phyloP scores from a whole-genome alignment of 768 basidiomycete species.

The Chalciporus chontae region DNA sequence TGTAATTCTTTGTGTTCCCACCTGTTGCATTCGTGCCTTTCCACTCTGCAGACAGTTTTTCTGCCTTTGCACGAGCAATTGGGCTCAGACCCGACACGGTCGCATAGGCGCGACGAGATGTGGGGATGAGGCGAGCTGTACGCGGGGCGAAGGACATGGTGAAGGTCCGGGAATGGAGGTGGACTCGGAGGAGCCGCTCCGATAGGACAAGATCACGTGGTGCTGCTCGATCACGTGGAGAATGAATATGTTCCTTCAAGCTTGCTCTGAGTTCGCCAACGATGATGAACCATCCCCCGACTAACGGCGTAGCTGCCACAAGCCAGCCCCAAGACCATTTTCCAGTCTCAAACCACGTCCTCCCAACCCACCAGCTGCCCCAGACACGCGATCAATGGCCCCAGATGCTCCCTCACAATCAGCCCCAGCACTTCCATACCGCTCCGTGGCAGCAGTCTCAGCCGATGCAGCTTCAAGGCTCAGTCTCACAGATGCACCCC shows the following conservation, averaged over 20 bases:
- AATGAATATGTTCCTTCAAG: neutral
- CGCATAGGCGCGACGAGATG: slow-evolving; percentile 37
- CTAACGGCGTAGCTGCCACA: slow-evolving; percentile 12
- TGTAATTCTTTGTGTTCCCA: slow-evolving; percentile 88
- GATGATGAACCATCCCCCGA: slow-evolving; percentile 18
- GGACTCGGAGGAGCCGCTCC: slow-evolving; percentile 9
- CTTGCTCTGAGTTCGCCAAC: neutral
- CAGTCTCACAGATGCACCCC: slow-evolving; percentile 16
- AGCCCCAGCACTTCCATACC: slow-evolving; percentile 27
- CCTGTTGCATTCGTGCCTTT: slow-evolving; percentile 84
- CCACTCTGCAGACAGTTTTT: slow-evolving; percentile 73
- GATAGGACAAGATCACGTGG: slow-evolving; percentile 15
- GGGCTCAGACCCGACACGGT: slow-evolving; percentile 51
- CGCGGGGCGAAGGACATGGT: slow-evolving; percentile 24
- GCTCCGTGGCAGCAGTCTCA: slow-evolving; percentile 33
- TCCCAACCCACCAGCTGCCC: slow-evolving; percentile 19
- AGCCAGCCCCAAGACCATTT: slow-evolving; percentile 12
- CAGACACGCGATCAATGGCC: slow-evolving; percentile 23
- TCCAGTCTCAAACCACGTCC: slow-evolving; percentile 10
- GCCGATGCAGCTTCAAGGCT: slow-evolving; percentile 30
- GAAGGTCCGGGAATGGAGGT: neutral
- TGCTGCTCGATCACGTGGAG: neutral
- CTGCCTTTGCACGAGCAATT: slow-evolving; percentile 57
- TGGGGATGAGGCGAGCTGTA: slow-evolving; percentile 12
- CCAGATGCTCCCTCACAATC: slow-evolving; percentile 25